Percentiles rank a stretch among this genome's conserved stretches.
Evolutionary conservation across 2,329 filamentous ascomycete species (phyloP).

Genomic region (Neofusicoccum laricinum): DNA sequence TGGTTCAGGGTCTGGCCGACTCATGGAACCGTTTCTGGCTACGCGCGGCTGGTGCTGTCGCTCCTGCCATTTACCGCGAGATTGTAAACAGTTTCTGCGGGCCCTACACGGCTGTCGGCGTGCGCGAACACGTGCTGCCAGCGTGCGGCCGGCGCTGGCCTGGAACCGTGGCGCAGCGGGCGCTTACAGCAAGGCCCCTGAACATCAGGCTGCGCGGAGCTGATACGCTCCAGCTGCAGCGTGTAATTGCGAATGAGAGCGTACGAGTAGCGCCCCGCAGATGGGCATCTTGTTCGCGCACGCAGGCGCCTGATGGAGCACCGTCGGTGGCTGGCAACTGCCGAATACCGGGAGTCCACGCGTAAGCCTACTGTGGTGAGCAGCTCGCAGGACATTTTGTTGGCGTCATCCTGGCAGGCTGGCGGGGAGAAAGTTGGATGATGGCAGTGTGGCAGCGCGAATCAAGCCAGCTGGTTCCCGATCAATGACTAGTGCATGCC

Average conservation of each 20-base stretch:
- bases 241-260: neutral
- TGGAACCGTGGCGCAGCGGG: neutral
- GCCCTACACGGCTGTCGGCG: neutral
- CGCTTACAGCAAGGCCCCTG: neutral
- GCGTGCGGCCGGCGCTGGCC: neutral
- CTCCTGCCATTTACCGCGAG: neutral
- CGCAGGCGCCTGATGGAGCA: neutral
- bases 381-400: neutral
- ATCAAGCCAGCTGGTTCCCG: neutral
- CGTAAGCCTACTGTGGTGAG: neutral
- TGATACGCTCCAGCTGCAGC: neutral
- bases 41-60: neutral
- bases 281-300: neutral
- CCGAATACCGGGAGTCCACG: neutral
- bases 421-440: slow-evolving; percentile 4
- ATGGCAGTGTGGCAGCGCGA: slow-evolving; percentile 2
- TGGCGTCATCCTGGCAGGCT: slow-evolving; percentile 6
- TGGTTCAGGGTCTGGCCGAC: neutral
- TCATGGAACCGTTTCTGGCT: no score
- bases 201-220: neutral
- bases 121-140: neutral
- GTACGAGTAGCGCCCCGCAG: neutral
- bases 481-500: neutral
- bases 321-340: neutral
- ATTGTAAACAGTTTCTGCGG: neutral